Evolutionary conservation across 2,329 filamentous ascomycete genomes (phyloP).

Genomic region (Fusarium redolens): DNA sequence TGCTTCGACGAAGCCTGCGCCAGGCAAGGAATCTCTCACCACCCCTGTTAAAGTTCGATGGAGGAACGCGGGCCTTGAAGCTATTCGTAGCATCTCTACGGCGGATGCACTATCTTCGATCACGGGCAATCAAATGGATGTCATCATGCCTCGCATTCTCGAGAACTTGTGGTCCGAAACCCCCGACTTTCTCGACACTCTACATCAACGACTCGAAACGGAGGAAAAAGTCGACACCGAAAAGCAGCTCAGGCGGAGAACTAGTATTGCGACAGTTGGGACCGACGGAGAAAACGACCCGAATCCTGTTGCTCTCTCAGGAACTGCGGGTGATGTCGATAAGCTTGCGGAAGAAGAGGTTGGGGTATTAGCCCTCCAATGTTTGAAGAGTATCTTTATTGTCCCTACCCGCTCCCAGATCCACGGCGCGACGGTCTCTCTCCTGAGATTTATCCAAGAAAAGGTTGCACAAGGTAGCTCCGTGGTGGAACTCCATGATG

Average conservation of each 20-base stretch:
- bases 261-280: slow-evolving; percentile 82
- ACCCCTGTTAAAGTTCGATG: slow-evolving; percentile 82
- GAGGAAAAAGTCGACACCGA: slow-evolving; percentile 77
- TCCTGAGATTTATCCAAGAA: slow-evolving; percentile 79
- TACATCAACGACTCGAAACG: slow-evolving; percentile 74
- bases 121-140: slow-evolving; percentile 78
- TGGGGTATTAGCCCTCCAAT: slow-evolving; percentile 84
- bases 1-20: slow-evolving; percentile 71
- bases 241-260: slow-evolving; percentile 72
- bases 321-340: slow-evolving; percentile 87
- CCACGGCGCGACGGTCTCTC: slow-evolving; percentile 76
- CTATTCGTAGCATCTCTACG: slow-evolving; percentile 82
- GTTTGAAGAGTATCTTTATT: slow-evolving; percentile 86
- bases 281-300: slow-evolving; percentile 69
- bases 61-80: slow-evolving; percentile 78
- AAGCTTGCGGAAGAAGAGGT: slow-evolving; percentile 90
- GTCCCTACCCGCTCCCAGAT: slow-evolving; percentile 86
- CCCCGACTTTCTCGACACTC: slow-evolving; percentile 73
- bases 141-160: slow-evolving; percentile 85
- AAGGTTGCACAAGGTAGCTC: slow-evolving; percentile 63
- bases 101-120: slow-evolving; percentile 83
- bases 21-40: slow-evolving; percentile 67
- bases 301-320: slow-evolving; percentile 78
- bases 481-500: slow-evolving; percentile 62
- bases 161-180: slow-evolving; percentile 85